These are phyloP conservation scores for Blastobotrys raffinosifermentans DNA, from an alignment of 1,139 yeast genomes.

Conservation along the genomic window DNA sequence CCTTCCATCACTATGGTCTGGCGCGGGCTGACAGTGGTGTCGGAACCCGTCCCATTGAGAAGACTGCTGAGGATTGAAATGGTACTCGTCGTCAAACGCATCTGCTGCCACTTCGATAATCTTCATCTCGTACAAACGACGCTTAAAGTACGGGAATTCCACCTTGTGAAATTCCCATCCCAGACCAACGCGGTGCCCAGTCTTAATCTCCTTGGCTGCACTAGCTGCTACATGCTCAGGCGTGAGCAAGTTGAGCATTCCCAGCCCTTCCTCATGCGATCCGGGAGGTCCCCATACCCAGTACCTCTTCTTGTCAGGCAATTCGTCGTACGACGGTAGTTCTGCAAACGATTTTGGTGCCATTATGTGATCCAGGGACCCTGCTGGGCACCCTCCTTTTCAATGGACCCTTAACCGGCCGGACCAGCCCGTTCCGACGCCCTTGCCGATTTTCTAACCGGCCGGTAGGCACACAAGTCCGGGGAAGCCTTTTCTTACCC, in stretches of 20 bases:
- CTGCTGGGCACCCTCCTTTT: no score
- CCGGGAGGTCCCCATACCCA: conserved; percentile 25
- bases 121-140: conserved; percentile 9
- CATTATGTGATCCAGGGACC: no score
- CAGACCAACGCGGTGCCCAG: conserved; percentile 21
- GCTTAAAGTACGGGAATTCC: conserved; percentile 17
- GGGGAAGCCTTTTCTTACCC: no score
- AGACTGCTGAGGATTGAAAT: conserved; percentile 30
- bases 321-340: conserved; percentile 18
- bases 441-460: no score
- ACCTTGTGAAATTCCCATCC: conserved; percentile 20
- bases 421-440: no score
- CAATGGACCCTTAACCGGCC: no score
- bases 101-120: conserved; percentile 1
- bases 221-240: conserved; percentile 18
- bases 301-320: conserved; percentile 18
- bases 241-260: conserved; percentile 20
- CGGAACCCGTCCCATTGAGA: conserved; percentile 35
- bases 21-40: conserved; percentile 24
- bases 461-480: no score
- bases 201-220: conserved; percentile 19
- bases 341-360: conserved; percentile 12
- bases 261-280: conserved; percentile 22
- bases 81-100: conserved; percentile 28
- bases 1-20: conserved; percentile 11